Conservation (phyloP, 306 rosid genomes). For the Cicer bijugum region DNA sequence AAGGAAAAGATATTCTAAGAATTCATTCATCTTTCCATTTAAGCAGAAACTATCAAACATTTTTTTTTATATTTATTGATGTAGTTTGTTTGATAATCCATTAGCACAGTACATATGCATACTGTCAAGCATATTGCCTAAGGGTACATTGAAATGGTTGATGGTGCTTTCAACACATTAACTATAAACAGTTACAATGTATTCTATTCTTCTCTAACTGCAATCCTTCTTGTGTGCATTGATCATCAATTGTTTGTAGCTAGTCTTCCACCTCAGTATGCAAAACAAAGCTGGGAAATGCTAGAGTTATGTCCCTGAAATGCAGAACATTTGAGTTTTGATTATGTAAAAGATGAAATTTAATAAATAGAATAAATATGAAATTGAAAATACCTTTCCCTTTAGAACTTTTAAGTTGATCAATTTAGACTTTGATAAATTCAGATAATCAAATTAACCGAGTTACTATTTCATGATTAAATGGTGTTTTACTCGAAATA, state of each 20-base stretch:
- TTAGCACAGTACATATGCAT: background rate
- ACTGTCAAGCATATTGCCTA: background rate
- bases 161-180: constrained; percentile 22
- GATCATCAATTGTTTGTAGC: constrained; percentile 3
- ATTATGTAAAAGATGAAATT: background rate
- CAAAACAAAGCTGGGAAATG: constrained; percentile 79
- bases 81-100: constrained; percentile 1
- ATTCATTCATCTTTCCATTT: background rate
- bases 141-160: background rate
- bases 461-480: no score
- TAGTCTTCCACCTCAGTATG: constrained; percentile 55
- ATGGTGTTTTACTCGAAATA: no score
- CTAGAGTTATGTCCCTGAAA: constrained; percentile 71
- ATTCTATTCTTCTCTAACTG: background rate
- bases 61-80: background rate
- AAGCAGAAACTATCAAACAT: background rate
- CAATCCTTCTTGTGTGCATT: constrained; percentile 19
- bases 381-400: background rate
- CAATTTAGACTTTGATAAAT: background rate
- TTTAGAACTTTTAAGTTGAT: background rate
- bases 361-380: background rate
- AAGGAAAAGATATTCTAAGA: background rate
- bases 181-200: background rate
- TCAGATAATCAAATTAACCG: no score
- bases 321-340: constrained; percentile 17